Percentiles rank a stretch among this genome's conserved stretches.
phyloP scores from a whole-genome alignment of 1,284 basidiomycete species.

The Filobasidium uniguttulatum region DNA sequence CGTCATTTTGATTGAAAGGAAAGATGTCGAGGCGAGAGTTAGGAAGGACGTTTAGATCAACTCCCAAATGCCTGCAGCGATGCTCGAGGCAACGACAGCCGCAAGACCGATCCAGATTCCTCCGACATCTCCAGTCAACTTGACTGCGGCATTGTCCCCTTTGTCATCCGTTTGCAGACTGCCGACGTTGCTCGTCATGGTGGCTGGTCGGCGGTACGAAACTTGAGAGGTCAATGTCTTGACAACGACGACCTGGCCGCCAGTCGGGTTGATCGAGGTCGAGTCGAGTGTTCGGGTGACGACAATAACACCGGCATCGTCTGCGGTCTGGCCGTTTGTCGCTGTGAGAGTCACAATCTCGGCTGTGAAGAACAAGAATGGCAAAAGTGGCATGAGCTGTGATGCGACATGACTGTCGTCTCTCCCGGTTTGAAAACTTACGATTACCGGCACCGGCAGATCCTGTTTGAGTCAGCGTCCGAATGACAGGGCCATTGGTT shows the following conservation, averaged over 20 bases:
- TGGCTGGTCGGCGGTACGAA: slow-evolving; percentile 7
- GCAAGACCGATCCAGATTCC: no score
- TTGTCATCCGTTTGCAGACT: background rate
- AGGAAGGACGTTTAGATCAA: no score
- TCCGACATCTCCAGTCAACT: no score
- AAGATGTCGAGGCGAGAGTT: no score
- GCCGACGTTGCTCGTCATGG: slow-evolving; percentile 1
- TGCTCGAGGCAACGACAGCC: no score
- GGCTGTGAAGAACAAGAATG: background rate
- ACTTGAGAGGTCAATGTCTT: slow-evolving; percentile 13
- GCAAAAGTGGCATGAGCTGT: background rate
- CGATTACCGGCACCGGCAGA: background rate
- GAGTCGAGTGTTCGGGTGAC: slow-evolving; percentile 9
- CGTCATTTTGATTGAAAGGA: no score
- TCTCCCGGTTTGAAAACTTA: background rate
- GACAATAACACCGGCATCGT: slow-evolving; percentile 7
- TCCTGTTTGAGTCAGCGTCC: slow-evolving; percentile 3
- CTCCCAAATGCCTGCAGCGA: no score
- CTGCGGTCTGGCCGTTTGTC: slow-evolving; percentile 3
- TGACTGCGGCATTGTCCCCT: background rate
- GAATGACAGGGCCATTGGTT: background rate
- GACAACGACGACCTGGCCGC: slow-evolving; percentile 11
- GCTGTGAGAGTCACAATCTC: slow-evolving; percentile 10
- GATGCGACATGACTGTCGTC: no score
- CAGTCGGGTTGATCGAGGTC: slow-evolving; percentile 7